A percentile compares a stretch with the other conserved stretches of the same genome.
Evolutionary conservation across 2,329 filamentous ascomycete genomes (phyloP).

Genomic region (Ramularia endophylla): DNA sequence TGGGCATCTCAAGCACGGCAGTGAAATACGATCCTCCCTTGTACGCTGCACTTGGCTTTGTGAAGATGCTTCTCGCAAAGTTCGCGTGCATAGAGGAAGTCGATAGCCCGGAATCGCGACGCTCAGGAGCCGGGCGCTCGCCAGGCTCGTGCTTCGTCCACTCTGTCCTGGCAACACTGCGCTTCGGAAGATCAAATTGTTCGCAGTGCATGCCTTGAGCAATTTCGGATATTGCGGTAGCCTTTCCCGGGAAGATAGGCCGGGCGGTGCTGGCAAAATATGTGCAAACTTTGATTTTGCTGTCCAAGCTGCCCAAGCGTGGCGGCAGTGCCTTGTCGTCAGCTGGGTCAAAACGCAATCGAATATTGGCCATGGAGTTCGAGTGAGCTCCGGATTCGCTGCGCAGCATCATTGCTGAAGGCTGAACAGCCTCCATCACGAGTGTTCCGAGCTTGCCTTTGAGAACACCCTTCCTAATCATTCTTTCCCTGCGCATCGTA

Average conservation of each 20-base stretch:
- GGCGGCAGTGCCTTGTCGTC: slow-evolving; percentile 48
- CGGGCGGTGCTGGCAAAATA: slow-evolving; percentile 51
- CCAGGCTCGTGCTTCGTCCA: slow-evolving; percentile 42
- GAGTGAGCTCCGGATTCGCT: too few relatives aligned
- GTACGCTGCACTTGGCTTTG: slow-evolving; percentile 37
- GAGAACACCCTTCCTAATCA: slow-evolving; percentile 54
- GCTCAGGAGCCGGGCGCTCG: slow-evolving; percentile 19
- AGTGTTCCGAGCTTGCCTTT: slow-evolving; percentile 54
- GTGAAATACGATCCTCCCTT: slow-evolving; percentile 52
- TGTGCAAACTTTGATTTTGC: slow-evolving; percentile 53
- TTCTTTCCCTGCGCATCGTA: slow-evolving; percentile 52
- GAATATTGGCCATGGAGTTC: slow-evolving; percentile 50
- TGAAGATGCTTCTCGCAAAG: slow-evolving; percentile 27
- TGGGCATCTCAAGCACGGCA: slow-evolving; percentile 56
- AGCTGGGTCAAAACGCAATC: slow-evolving; percentile 56
- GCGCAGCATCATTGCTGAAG: slow-evolving; percentile 49
- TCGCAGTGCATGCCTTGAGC: slow-evolving; percentile 50
- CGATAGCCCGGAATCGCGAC: slow-evolving; percentile 38
- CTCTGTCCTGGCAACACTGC: slow-evolving; percentile 51
- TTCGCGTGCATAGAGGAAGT: slow-evolving; percentile 21
- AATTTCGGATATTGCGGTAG: slow-evolving; percentile 38
- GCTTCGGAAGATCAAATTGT: slow-evolving; percentile 47
- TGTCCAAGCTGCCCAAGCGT: slow-evolving; percentile 45
- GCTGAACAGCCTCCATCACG: slow-evolving; percentile 53
- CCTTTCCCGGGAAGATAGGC: slow-evolving; percentile 43